phyloP scores from a whole-genome alignment of 2,329 filamentous ascomycete genomes.

The Alternaria sp. region DNA sequence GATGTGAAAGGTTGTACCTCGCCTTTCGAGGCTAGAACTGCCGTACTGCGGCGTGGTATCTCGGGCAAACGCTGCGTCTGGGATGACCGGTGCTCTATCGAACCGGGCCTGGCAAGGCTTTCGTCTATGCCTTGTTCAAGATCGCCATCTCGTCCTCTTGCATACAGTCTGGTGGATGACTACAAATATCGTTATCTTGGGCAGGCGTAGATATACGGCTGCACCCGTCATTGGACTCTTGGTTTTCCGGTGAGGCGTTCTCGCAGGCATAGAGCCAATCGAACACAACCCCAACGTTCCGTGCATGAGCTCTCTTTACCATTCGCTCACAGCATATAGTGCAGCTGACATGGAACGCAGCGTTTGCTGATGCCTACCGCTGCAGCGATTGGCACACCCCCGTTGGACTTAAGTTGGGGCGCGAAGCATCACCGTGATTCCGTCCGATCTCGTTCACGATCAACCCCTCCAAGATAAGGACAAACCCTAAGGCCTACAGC shows the following conservation, averaged over 20 bases:
- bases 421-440: background rate
- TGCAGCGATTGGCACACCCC: background rate
- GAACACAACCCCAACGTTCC: background rate
- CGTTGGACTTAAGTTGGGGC: background rate
- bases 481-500: background rate
- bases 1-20: background rate
- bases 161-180: too few relatives aligned
- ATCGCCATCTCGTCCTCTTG: too few relatives aligned
- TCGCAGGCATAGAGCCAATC: background rate
- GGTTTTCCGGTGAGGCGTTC: background rate
- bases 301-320: background rate
- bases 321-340: background rate
- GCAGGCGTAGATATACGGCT: background rate
- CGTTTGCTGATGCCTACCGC: background rate
- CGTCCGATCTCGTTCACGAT: background rate
- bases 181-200: too few relatives aligned
- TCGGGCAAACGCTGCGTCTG: background rate
- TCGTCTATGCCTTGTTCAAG: too few relatives aligned
- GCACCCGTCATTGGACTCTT: background rate
- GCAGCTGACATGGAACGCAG: background rate
- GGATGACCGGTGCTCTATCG: background rate
- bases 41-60: background rate
- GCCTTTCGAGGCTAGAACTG: background rate
- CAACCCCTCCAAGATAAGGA: background rate
- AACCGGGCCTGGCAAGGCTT: background rate